A percentile compares a stretch with the other conserved stretches of the same genome.
Evolutionary conservation across 129 eudicot species (phyloP).

Genomic region (Artemisia tridentata): DNA sequence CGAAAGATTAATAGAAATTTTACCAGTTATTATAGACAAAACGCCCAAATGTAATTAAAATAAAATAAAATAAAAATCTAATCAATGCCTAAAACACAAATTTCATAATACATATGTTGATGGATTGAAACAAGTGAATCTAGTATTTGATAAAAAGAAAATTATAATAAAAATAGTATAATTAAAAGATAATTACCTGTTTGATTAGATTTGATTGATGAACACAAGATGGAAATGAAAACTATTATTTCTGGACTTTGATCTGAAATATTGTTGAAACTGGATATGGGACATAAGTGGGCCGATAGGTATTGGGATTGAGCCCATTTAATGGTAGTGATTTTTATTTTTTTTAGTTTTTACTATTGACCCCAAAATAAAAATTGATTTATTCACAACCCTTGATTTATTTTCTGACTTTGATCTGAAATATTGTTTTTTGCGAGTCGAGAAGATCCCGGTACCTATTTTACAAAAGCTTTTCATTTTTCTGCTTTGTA

Average conservation of each 20-base stretch:
- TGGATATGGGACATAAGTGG: constrained; percentile 5
- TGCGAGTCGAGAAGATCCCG: no score
- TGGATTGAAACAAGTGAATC: constrained; percentile 3
- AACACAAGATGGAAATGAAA: background rate
- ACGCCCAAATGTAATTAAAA: no score
- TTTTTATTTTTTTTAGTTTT: background rate
- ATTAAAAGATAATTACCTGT: constrained; percentile 11
- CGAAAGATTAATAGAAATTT: background rate
- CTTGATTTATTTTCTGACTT: no score
- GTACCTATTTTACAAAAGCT: no score
- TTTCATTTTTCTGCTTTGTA: no score
- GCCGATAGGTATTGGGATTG: background rate
- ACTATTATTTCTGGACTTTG: no score
- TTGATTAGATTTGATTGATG: background rate
- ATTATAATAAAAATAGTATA: background rate
- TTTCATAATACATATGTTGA: background rate
- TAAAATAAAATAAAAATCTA: no score
- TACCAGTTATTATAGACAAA: background rate
- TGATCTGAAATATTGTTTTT: no score
- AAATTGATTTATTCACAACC: no score
- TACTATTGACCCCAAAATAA: no score
- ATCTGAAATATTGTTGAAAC: background rate
- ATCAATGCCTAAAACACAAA: background rate
- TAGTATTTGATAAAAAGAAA: background rate
- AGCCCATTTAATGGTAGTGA: background rate